A percentile compares a stretch with the other conserved stretches of the same genome.
phyloP scores from a whole-genome alignment of 2,329 filamentous ascomycete genomes.

The Bisporella sp. region DNA sequence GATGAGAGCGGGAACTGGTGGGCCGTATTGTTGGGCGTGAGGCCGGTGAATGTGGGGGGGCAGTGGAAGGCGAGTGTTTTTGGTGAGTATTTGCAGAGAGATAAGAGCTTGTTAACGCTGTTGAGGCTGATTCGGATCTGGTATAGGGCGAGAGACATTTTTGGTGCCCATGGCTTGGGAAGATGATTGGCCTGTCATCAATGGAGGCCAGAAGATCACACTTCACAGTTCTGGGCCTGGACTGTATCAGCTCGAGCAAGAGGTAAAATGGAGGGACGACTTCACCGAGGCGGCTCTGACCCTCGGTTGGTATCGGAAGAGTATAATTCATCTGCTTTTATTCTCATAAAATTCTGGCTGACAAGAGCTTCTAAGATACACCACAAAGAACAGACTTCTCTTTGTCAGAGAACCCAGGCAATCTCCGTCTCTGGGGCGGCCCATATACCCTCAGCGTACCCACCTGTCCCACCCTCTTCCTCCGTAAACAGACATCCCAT shows the following conservation, averaged over 20 bases:
- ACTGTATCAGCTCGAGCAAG: slow-evolving; percentile 2
- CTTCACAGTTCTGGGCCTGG: slow-evolving; percentile 26
- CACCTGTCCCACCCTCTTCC: slow-evolving; percentile 42
- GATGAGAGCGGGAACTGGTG: slow-evolving; percentile 35
- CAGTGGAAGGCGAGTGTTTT: neutral
- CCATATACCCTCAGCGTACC: slow-evolving; percentile 44
- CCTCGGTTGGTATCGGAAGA: slow-evolving; percentile 34
- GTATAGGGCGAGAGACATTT: slow-evolving; percentile 14
- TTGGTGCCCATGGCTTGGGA: slow-evolving; percentile 13
- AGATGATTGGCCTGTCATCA: slow-evolving; percentile 17
- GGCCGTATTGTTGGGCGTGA: slow-evolving; percentile 26
- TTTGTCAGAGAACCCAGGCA: slow-evolving; percentile 35
- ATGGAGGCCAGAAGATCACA: slow-evolving; percentile 11
- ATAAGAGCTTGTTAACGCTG: neutral
- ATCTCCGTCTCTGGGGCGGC: slow-evolving; percentile 42
- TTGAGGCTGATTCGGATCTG: too few species aligned
- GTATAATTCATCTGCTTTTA: slow-evolving; percentile 10
- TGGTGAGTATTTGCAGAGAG: slow-evolving; percentile 16
- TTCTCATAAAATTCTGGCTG: too few species aligned
- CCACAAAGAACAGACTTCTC: slow-evolving; percentile 40
- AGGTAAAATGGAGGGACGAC: slow-evolving; percentile 30
- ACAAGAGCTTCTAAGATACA: slow-evolving; percentile 31
- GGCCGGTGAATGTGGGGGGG: slow-evolving; percentile 1
- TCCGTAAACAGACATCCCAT: slow-evolving; percentile 45
- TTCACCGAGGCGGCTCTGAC: slow-evolving; percentile 27